These are phyloP conservation scores for Nannochloropsis gaditana DNA, from an alignment of 108 stramenopile genomes.

Conservation along the genomic window DNA sequence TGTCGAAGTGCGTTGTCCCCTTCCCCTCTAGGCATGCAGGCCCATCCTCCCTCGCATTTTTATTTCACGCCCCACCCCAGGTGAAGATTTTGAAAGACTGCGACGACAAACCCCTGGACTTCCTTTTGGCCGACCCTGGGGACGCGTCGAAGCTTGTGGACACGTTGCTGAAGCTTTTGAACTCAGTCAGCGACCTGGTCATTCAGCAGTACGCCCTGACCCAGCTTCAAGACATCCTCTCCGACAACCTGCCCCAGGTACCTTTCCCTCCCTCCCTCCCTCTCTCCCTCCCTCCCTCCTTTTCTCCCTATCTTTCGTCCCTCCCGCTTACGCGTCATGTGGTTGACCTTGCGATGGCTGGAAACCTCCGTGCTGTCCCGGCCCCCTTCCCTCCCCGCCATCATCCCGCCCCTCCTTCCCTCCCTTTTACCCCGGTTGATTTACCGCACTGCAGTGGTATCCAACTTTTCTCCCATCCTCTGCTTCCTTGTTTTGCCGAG, in stretches of 20 bases:
- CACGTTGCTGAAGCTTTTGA: neutral
- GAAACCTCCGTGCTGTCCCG: too few species aligned
- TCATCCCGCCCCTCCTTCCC: neutral
- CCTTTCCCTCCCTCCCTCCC: neutral
- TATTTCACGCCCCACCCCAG: neutral
- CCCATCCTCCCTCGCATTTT: neutral
- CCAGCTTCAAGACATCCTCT: neutral
- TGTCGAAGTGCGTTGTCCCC: neutral
- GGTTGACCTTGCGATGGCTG: too few species aligned
- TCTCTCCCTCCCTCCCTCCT: neutral
- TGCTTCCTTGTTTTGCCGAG: neutral
- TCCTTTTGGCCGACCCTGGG: neutral
- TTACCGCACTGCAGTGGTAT: neutral
- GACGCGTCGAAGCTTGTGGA: neutral
- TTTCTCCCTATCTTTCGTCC: neutral
- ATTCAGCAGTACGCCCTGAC: neutral
- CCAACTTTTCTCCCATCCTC: neutral
- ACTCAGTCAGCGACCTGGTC: neutral
- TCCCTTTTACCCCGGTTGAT: neutral
- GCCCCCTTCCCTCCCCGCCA: neutral
- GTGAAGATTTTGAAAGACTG: neutral
- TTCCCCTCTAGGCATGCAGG: neutral
- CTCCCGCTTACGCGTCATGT: neutral
- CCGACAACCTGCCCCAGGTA: neutral
- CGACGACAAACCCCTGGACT: constrained; percentile 11